A percentile compares a stretch with the other conserved stretches of the same genome.
Evolutionary conservation across 2,329 filamentous ascomycete species (phyloP).

Genomic region (Exophiala lecanii-corni): DNA sequence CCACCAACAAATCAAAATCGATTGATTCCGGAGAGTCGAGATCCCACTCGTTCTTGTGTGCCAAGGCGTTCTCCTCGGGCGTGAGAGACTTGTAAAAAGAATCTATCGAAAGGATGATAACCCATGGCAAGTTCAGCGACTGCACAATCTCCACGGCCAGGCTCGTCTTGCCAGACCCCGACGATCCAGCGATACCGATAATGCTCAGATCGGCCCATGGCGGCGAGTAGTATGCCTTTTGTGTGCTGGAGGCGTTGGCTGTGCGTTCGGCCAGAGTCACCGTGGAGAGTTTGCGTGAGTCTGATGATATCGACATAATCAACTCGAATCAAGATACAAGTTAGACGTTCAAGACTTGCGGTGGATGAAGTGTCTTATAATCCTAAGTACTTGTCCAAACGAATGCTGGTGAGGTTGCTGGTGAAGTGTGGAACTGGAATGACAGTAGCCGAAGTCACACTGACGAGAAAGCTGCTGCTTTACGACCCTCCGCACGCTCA

Average conservation of each 20-base stretch:
- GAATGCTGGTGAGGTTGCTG: no score
- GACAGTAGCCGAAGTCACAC: no score
- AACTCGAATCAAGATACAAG: not conserved
- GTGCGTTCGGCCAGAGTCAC: conserved; percentile 8
- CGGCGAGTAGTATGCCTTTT: conserved; percentile 71
- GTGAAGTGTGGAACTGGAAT: no score
- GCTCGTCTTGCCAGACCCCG: conserved; percentile 92
- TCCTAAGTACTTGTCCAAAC: no score
- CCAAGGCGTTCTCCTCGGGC: conserved; percentile 69
- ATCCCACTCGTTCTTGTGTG: conserved; percentile 88
- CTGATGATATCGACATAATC: conserved; percentile 4
- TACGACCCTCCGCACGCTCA: no score
- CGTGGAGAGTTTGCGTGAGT: conserved; percentile 9
- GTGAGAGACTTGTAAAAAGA: conserved; percentile 93
- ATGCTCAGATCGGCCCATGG: conserved; percentile 97
- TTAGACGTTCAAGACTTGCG: no score
- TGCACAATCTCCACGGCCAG: conserved; percentile 86
- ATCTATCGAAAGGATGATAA: conserved; percentile 97
- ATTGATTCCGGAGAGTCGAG: conserved; percentile 93
- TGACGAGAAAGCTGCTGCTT: no score
- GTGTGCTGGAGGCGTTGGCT: conserved; percentile 6
- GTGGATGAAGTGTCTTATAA: no score
- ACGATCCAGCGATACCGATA: conserved; percentile 92
- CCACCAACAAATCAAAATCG: conserved; percentile 84
- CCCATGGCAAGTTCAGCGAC: conserved; percentile 89